Evolutionary conservation across 768 basidiomycete genomes (phyloP).

Genomic region (Royoungia palumana): DNA sequence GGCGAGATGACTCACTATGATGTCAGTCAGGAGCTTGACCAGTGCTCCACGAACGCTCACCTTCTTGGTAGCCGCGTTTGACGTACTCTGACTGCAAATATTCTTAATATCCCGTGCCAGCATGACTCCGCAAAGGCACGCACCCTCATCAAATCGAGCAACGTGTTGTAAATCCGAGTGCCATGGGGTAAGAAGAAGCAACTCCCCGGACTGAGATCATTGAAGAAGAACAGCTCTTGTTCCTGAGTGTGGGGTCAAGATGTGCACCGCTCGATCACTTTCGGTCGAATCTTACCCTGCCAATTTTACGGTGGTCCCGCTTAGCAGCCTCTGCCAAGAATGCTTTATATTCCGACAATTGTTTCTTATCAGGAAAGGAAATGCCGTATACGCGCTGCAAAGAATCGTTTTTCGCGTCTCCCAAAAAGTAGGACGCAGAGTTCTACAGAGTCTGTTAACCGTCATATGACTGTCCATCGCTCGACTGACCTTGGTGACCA

Average conservation of each 20-base stretch:
- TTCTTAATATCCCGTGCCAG: constrained; percentile 3
- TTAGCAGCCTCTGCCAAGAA: constrained; percentile 98
- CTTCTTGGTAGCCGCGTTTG: constrained; percentile 95
- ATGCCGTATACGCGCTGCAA: constrained; percentile 97
- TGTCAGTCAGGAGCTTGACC: constrained; percentile 8
- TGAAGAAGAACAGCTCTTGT: constrained; percentile 98
- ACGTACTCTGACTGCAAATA: constrained; percentile 75
- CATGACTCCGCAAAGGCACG: constrained; percentile 27
- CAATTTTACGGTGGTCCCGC: constrained; percentile 95
- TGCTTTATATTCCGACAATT: constrained; percentile 89
- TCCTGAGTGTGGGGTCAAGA: constrained; percentile 45
- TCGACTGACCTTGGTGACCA: constrained; percentile 80
- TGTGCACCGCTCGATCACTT: neutral
- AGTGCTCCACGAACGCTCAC: constrained; percentile 32
- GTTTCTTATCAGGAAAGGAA: constrained; percentile 98
- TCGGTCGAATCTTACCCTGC: constrained; percentile 49
- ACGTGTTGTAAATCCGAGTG: constrained; percentile 92
- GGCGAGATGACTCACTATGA: constrained; percentile 80
- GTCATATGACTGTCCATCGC: neutral
- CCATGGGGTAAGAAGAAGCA: constrained; percentile 98
- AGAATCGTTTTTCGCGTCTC: constrained; percentile 88
- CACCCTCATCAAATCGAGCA: constrained; percentile 88
- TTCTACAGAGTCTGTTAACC: constrained; percentile 48
- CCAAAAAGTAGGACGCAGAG: constrained; percentile 97
- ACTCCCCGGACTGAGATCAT: constrained; percentile 92